These are phyloP conservation scores for Striga hermonthica DNA, from an alignment of 305 asterid genomes.

Conservation along the genomic window DNA sequence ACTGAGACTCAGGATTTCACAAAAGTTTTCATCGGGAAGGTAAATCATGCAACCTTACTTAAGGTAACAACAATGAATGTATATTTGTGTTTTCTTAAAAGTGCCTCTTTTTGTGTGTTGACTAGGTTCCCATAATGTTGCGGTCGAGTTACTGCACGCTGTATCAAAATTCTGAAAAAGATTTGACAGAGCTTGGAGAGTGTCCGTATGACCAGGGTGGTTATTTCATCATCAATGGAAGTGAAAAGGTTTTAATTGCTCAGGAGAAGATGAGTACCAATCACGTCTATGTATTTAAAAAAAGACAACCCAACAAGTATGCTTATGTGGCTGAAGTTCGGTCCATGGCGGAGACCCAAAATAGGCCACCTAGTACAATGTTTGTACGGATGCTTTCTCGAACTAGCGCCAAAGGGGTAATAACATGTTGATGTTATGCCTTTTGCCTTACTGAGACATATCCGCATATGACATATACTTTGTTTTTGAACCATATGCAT, in stretches of 20 bases:
- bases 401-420: slow-evolving; percentile 97
- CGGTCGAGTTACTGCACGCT: slow-evolving; percentile 94
- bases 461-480: background rate
- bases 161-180: slow-evolving; percentile 90
- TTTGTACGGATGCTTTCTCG: slow-evolving; percentile 97
- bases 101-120: slow-evolving; percentile 11
- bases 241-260: slow-evolving; percentile 97
- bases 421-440: slow-evolving; percentile 17
- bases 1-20: slow-evolving; percentile 97
- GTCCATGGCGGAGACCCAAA: slow-evolving; percentile 95
- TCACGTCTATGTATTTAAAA: slow-evolving; percentile 93
- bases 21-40: slow-evolving; percentile 98
- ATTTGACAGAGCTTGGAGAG: slow-evolving; percentile 97
- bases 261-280: slow-evolving; percentile 99
- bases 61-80: background rate
- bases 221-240: slow-evolving; percentile 88
- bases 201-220: slow-evolving; percentile 99
- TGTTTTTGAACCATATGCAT: slow-evolving; percentile 15
- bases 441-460: slow-evolving; percentile 10
- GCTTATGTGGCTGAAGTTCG: slow-evolving; percentile 92
- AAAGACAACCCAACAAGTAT: slow-evolving; percentile 98
- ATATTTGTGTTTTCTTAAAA: slow-evolving; percentile 9
- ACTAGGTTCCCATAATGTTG: slow-evolving; percentile 93
- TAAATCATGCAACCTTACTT: slow-evolving; percentile 27
- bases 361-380: slow-evolving; percentile 95